Evolutionary conservation across 495 filamentous ascomycete species (phyloP), one percentile per base, ranked within the genome.

Genomic region (Penicillium goetzii): DNA sequence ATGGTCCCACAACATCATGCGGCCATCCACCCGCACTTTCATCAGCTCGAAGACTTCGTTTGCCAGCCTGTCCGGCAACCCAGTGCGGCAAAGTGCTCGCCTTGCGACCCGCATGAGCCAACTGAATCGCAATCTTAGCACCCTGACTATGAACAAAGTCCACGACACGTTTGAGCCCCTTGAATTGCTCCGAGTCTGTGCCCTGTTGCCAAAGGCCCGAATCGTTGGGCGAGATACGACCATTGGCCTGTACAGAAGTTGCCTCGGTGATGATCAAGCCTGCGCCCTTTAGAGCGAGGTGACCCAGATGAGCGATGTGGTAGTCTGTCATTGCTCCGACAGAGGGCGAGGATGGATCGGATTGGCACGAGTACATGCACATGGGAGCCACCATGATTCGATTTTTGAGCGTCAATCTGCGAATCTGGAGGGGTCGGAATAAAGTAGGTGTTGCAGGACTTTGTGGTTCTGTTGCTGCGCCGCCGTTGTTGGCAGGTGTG

Each of bases 41-140:
- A 3, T 17, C 36, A 5, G 36, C 36, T 5, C 36, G 36, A 17
- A 40, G 36, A 40, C 36, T 40, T 3, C 36, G 36, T 15, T 40
- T 40, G 3, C 36, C 36, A 40, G 36, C 36, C 15, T 40, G 14
- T 0, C 3, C 10, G 14, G 36, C 36, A 17, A 40, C 15, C 36
- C 36, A 40, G 12, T 19, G 45, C 7, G 45, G 21, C 45, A 26
- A 11, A 3, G 10, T 50, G 19, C 45, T 50, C 19, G 45, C 45
- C 21, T 50, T 50, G 19, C 45, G 45, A 26, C 45, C 45, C 25
- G 45, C 45, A 50, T 50, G 45, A 50, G 45, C 45, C 25, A 50
- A 7, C 45, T 50, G 45, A 50, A 50, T 25, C 19, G 51, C 26
- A 54, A 54, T 28, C 28, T n/a, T 54, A 19, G 45, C 32, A 40